phyloP scores from a whole-genome alignment of 768 basidiomycete genomes.

The Leccinum ochraceum region DNA sequence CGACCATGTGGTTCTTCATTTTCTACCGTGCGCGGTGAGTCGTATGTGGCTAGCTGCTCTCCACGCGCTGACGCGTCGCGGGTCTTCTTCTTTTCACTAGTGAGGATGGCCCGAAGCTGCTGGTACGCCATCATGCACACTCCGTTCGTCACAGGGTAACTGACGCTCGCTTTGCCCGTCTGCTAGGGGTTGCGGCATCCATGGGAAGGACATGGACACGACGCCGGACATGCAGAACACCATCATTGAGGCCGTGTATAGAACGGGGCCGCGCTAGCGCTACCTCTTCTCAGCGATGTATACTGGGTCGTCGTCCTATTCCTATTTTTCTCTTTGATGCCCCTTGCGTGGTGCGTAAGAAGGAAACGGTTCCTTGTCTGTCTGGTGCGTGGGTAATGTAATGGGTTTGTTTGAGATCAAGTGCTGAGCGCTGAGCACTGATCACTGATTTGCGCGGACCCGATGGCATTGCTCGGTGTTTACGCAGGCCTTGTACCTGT shows the following conservation, averaged over 20 bases:
- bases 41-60: neutral
- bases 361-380: neutral
- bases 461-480: neutral
- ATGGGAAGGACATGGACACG: constrained; percentile 63
- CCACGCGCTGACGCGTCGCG: constrained; percentile 1
- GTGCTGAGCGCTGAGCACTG: neutral
- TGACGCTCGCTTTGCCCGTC: neutral
- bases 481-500: neutral
- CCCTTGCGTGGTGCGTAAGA: neutral
- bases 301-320: neutral
- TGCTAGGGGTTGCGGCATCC: constrained; percentile 59
- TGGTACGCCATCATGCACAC: constrained; percentile 44
- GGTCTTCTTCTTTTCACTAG: constrained; percentile 36
- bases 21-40: constrained; percentile 92
- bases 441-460: neutral
- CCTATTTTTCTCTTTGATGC: neutral
- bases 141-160: neutral
- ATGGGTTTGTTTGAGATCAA: neutral
- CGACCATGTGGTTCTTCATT: constrained; percentile 98
- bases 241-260: constrained; percentile 38
- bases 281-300: constrained; percentile 12
- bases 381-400: neutral
- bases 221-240: constrained; percentile 38
- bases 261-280: constrained; percentile 8
- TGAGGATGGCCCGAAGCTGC: constrained; percentile 73